These are phyloP conservation scores for Suhomyces atakaporum DNA, from an alignment of 1,139 yeast genomes.

Conservation along the genomic window DNA sequence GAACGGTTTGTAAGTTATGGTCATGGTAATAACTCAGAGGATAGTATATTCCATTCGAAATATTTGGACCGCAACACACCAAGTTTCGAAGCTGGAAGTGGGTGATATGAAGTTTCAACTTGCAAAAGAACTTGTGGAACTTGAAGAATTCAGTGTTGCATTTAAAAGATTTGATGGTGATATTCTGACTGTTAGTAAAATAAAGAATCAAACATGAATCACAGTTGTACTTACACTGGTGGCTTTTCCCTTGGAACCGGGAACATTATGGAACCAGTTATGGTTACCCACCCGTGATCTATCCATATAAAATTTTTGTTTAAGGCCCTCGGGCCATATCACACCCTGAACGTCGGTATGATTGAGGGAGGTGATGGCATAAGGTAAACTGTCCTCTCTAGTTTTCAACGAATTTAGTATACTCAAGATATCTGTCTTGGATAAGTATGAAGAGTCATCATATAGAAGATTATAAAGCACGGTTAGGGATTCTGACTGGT, in stretches of 20 bases:
- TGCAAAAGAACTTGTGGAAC: constrained; percentile 45
- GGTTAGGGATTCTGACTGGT: constrained; percentile 43
- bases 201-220: neutral
- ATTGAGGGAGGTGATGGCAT: constrained; percentile 16
- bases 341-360: constrained; percentile 40
- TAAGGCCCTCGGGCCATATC: constrained; percentile 36
- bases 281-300: constrained; percentile 36
- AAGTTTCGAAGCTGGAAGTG: constrained; percentile 61
- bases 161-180: constrained; percentile 23
- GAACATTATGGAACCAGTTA: constrained; percentile 45
- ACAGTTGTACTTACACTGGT: constrained; percentile 30
- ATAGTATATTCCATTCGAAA: constrained; percentile 40
- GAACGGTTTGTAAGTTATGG: constrained; percentile 28
- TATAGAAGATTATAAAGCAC: constrained; percentile 43
- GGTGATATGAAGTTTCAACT: constrained; percentile 50
- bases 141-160: constrained; percentile 36
- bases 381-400: constrained; percentile 39
- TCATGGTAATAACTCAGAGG: constrained; percentile 44
- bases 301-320: constrained; percentile 35
- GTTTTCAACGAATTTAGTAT: constrained; percentile 38
- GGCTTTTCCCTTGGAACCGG: constrained; percentile 36
- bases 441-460: constrained; percentile 37
- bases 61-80: constrained; percentile 44
- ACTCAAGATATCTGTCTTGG: constrained; percentile 39
- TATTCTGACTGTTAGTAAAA: constrained; percentile 24